Evolutionary conservation across 2,329 filamentous ascomycete species (phyloP).

Genomic region (Hypoxylon sp.): DNA sequence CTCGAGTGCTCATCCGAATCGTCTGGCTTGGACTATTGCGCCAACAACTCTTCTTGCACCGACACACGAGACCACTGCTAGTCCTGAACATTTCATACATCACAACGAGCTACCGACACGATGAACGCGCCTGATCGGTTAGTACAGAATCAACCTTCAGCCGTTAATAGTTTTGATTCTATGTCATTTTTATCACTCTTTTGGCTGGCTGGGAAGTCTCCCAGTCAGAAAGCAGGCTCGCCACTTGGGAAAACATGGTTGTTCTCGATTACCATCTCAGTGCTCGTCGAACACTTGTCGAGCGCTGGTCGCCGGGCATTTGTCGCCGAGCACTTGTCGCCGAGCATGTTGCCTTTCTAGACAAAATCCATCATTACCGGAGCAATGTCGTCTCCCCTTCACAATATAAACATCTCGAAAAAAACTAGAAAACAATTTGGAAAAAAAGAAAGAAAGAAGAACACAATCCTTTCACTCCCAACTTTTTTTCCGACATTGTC

Average conservation of each 20-base stretch:
- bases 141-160: conserved; percentile 39
- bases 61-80: too few relatives aligned
- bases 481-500: background rate
- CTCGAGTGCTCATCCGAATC: background rate
- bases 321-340: too few relatives aligned
- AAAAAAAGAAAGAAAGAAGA: too few relatives aligned
- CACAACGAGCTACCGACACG: conserved; percentile 32
- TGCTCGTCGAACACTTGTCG: background rate
- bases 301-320: too few relatives aligned
- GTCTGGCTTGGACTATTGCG: background rate
- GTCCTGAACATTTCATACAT: background rate
- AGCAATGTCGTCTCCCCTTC: background rate
- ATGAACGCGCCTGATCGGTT: conserved; percentile 68
- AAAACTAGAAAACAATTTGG: too few relatives aligned
- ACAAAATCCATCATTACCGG: background rate
- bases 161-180: conserved; percentile 8
- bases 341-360: too few relatives aligned
- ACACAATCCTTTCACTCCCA: background rate
- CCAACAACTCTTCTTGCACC: background rate
- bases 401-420: background rate
- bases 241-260: background rate
- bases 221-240: background rate
- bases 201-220: background rate
- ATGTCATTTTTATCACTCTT: conserved; percentile 8
- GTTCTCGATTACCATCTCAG: background rate